Evolutionary conservation across 441 rosid species (phyloP), one percentile per base, ranked within the genome.

Genomic region (Populus hybrid): DNA sequence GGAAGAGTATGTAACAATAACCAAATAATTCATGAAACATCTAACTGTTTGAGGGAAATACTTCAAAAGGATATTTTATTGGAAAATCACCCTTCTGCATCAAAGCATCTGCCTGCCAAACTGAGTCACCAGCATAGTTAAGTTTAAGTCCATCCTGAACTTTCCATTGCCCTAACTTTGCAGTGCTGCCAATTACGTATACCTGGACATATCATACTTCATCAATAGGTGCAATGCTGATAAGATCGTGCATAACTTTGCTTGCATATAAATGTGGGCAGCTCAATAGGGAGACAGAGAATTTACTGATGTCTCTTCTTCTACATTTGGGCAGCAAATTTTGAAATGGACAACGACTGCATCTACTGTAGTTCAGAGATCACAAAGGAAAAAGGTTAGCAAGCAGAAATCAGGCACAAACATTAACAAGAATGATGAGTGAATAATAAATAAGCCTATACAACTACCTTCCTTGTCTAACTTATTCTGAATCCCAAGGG

Each of bases 81-180:
- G 99, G 98, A 86, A 94, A 91, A 64, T 89, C 91, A 70, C 78
- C 83, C 81, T 79, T 89, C 65, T 83, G 86, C 59, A 91, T 76
- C 77, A 83, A 78, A 83, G 89, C 83, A 81, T 92, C 97, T 40
- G 88, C 94, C 84, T 93, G 95, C 98, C 98, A 96, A 66, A 85
- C 81, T 40, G 89, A 90, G 73, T 90, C 92, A 81, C 98, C 93
- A 72, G 88, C 90, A 89, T 88, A 89, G 82, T 83, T 81, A 78
- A 94, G 97, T 80, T 86, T 87, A 82, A 96, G 89, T 75, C 92
- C 99, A 87, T 79, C 88, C 83, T 90, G 89, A 87, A 90, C 87
- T 85, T 93, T 92, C 98, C 98, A 96, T 75, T 81, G 87, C 74
- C 99, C 99, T 85, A 96, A 85, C 88, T 85, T 86, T 36, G 79